Base-by-base conservation (phyloP, 192 early-diverging fungal genomes). In the Allomyces arbusculus region DNA sequence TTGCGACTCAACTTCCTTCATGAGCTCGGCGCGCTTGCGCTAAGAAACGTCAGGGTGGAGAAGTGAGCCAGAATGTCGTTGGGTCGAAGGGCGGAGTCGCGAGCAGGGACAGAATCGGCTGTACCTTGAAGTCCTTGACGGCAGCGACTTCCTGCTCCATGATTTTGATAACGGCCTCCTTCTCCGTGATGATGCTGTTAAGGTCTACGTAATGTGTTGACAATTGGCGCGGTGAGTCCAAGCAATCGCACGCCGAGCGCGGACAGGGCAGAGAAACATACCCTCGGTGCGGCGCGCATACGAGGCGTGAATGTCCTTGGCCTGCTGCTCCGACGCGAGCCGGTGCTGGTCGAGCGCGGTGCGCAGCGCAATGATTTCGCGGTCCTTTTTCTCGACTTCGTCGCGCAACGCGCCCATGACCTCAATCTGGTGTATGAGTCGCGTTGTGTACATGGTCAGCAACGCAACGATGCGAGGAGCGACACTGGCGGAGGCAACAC, bases 51-150 rank as follows among this genome's bases (percentile, higher is more conserved):
- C 33, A 40, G 8, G 7, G 33, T 40, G 33, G 33, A 40, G 33
- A 40, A 3, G 33, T 40, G 33, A 40, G 33, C 33, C 33, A 8
- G 2, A 40, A 40, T 8, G 33, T 40, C 33, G 33, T 40, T 40
- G 33, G 33, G 8, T 40, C 33, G 33, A 40, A 7, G 33, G 33
- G 33, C 33, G 33, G 33, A 40, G 8, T 7, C 8, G 7, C 33
- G 12, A 12, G 28, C 10, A 24, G 44, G 22, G 61, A 69, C 0
- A 65, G 58, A 22, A 19, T 64, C 0, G 16, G 26, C 16, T 4
- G 26, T 75, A 84, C 82, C 67, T 79, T 65, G 67, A 84, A 84
- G 72, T 84, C 82, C 63, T 84, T 84, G 64, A 84, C 79, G 44
- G 79, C 78, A 2, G 77, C 71, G 73, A 83, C 81, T 65, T 84